Base-by-base conservation (phyloP, 2,329 filamentous ascomycete species). In the Fusarium sp. region DNA sequence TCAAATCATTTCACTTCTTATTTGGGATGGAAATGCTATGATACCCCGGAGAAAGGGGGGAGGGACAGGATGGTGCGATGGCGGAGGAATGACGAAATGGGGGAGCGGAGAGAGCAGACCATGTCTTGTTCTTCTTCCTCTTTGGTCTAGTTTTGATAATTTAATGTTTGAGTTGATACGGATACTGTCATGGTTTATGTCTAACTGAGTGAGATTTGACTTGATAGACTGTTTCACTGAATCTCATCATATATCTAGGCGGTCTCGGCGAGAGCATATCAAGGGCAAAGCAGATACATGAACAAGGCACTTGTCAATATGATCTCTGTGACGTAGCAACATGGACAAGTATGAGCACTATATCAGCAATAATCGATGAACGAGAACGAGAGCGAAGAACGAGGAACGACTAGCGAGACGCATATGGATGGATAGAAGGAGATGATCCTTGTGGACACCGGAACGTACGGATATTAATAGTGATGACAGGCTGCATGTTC, bases 31-130 rank as follows among this genome's bases (percentile, higher is more conserved):
- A 55, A 55, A 74, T 61, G 71, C 71, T 68, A 74, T 74, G 71
- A 74, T 74, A 74, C 71, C 71, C 71, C 67, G 69, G 71, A 49
- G 67, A 72, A 71, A 59, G 70, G 71, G 71, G 55, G 71, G 67
- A 63, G 60, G 41, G 59, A 59, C 36, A 35, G 64, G 59, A 65
- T 58, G 70, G 58, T 69, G 63, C 48, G 63, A 56, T 72, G 55
- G 44, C 39, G 39, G 69, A 64, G 55, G 63, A n/a, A 26, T 12
- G 35, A 45, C 22, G 35, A 42, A 47, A 42, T 22, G 42, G 36
- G 47, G 51, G 31, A 45, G 55, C 48, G 48, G 35, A 57, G 58
- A 49, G 45, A 39, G 47, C 36, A 24, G 31, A 65, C 48, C 22
- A 58, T 47, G 52, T 68, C 52, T 68, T 55, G 41, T 71, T 70